phyloP scores from a whole-genome alignment of 257 asterid genomes.

The Solanum dulcamara region DNA sequence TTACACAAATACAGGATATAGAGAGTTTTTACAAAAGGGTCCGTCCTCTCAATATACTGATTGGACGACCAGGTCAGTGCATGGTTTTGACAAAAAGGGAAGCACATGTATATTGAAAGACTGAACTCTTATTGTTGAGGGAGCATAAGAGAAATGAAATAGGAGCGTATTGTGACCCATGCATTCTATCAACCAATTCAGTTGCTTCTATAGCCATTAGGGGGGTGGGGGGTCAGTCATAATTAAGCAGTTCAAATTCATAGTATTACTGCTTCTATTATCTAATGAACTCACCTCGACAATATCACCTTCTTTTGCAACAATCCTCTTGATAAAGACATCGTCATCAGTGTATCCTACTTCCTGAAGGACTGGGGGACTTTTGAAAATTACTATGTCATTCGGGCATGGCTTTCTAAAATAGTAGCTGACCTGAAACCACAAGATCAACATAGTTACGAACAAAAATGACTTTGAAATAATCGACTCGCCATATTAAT shows the following conservation, averaged over 20 bases:
- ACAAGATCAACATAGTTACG: not conserved
- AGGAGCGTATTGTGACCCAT: not conserved
- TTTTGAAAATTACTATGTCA: slow-evolving; percentile 82
- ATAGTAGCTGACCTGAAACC: slow-evolving; percentile 64
- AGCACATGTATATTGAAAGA: not conserved
- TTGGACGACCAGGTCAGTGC: not conserved
- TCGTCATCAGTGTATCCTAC: slow-evolving; percentile 60
- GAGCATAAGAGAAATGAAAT: not conserved
- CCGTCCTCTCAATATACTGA: not conserved
- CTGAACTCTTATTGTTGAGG: not conserved
- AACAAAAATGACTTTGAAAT: not conserved
- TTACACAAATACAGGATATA: not conserved
- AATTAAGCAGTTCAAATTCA: not conserved
- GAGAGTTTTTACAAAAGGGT: not conserved
- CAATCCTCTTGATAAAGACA: slow-evolving; percentile 79
- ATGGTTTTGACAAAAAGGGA: not conserved
- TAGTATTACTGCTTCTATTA: not conserved
- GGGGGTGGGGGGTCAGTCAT: not conserved
- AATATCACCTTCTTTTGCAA: slow-evolving; percentile 82
- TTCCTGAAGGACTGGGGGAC: slow-evolving; percentile 73
- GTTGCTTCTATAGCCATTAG: not conserved
- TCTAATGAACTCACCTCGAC: slow-evolving; percentile 48
- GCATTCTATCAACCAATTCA: not conserved
- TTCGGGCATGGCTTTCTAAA: slow-evolving; percentile 73
- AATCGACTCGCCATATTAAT: not conserved